Conservation (phyloP, 495 filamentous ascomycete species). For the Trichoderma orchidacearum region DNA sequence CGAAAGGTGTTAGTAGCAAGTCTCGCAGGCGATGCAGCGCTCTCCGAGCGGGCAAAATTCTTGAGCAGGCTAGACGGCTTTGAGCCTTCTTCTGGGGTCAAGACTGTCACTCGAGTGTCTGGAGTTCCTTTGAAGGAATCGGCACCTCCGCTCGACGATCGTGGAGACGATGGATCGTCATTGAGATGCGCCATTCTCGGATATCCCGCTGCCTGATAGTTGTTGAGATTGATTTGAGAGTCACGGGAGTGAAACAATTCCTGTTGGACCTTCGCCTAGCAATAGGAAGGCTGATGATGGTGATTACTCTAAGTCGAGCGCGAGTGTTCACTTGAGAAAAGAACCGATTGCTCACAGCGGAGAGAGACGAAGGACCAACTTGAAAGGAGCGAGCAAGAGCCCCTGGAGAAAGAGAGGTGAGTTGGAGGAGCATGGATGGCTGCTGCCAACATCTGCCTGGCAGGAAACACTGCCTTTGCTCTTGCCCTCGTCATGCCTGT, state of each 20-base stretch:
- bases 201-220: not conserved
- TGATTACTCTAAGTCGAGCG: no score
- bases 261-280: no score
- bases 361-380: no score
- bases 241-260: not conserved
- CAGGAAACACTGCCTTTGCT: no score
- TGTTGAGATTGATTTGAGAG: not conserved
- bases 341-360: no score
- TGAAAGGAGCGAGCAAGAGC: no score
- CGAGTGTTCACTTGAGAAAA: no score
- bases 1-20: slow-evolving; percentile 3
- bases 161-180: slow-evolving; percentile 38
- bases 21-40: slow-evolving; percentile 5
- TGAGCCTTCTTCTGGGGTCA: slow-evolving; percentile 46
- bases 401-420: no score
- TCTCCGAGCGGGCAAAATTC: slow-evolving; percentile 7
- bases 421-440: no score
- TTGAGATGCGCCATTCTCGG: slow-evolving; percentile 16
- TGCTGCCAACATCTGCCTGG: no score
- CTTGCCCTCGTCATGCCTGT: no score
- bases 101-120: slow-evolving; percentile 46
- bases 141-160: slow-evolving; percentile 39
- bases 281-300: no score
- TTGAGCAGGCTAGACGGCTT: slow-evolving; percentile 16
- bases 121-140: slow-evolving; percentile 48